Evolutionary conservation across 208 protist genomes (phyloP), one percentile per base, ranked within the genome.

Genomic region (Trichomonas vaginalis): DNA sequence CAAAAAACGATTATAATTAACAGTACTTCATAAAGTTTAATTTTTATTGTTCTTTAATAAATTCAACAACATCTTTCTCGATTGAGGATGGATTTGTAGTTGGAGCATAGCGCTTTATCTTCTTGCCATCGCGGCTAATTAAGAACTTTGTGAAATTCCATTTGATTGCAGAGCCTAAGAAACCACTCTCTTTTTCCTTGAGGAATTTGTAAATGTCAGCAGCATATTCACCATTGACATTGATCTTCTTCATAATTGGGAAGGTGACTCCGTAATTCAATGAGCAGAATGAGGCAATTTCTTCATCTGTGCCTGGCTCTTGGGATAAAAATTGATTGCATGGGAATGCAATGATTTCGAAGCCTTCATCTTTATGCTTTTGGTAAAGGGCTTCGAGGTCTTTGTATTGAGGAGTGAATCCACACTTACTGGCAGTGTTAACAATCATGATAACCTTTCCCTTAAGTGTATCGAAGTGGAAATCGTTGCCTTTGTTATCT

Each of bases 81-180:
- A 95, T 48, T 17, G 88, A 95, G 35, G 27, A 40, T 95, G 88
- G 88, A 39, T 61, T 95, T 79, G 88, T 95, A 17, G 39, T 47
- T 42, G 88, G 56, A 39, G 88, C 88, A 39, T 79, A 95, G 12
- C 92, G 9, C 17, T 62, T 95, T 9, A 95, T 12, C 51, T 42
- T 83, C 32, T 95, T 4, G 17, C 92, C 92, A 46, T 95, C 62
- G 32, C 45, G 37, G 3, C 15, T 23, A 40, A 95, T 83, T 12
- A 95, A n/a, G 45, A 95, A 95, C 42, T 95, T 95, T 10, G 51
- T 83, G 45, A 95, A 95, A 23, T 95, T 95, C 92, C 92, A 95
- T 35, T 95, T 61, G 92, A 95, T 95, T 51, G 10, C 62, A 8
- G 62, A 42, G 0, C 92, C 92, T 32, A 95, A 40, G 17, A 35